These are phyloP conservation scores for Apiotrichum gracile DNA, from an alignment of 1,284 basidiomycete species.

Conservation along the genomic window DNA sequence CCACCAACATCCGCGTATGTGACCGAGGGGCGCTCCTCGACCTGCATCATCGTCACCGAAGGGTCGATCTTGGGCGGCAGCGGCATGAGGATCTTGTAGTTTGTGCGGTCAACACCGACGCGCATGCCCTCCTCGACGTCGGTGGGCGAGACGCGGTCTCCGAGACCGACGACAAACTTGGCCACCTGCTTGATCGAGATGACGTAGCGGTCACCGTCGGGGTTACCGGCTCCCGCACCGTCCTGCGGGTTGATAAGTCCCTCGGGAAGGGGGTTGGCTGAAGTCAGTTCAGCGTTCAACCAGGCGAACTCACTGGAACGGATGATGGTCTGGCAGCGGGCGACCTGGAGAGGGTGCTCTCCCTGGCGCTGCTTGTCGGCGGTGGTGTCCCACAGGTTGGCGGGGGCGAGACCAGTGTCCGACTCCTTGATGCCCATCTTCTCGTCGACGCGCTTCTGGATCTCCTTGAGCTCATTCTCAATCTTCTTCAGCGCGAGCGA, in stretches of 20 bases:
- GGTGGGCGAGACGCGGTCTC: slow-evolving; percentile 91
- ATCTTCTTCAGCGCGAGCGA: slow-evolving; percentile 81
- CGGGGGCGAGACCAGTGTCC: slow-evolving; percentile 93
- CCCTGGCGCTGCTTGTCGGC: slow-evolving; percentile 76
- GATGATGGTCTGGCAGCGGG: slow-evolving; percentile 98
- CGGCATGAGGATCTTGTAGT: slow-evolving; percentile 99
- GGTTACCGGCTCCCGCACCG: slow-evolving; percentile 46
- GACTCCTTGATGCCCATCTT: slow-evolving; percentile 98
- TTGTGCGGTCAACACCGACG: slow-evolving; percentile 70
- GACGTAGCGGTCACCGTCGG: slow-evolving; percentile 95
- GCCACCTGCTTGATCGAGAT: slow-evolving; percentile 99
- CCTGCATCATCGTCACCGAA: slow-evolving; percentile 99
- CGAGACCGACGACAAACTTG: slow-evolving; percentile 96
- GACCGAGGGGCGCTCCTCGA: slow-evolving; percentile 97
- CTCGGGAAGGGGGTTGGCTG: slow-evolving; percentile 63
- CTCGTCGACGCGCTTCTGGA: slow-evolving; percentile 95
- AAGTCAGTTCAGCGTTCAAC: neutral
- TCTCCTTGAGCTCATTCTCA: slow-evolving; percentile 89
- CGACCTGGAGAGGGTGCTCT: slow-evolving; percentile 92
- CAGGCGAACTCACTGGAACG: slow-evolving; percentile 51
- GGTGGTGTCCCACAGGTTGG: slow-evolving; percentile 91
- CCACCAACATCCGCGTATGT: slow-evolving; percentile 98
- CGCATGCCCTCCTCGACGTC: slow-evolving; percentile 99
- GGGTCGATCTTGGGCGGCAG: slow-evolving; percentile 99
- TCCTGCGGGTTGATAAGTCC: slow-evolving; percentile 44